Evolutionary conservation across 2,329 filamentous ascomycete species (phyloP), one percentile per base, ranked within the genome.

Genomic region (Penicillium janthinellum): DNA sequence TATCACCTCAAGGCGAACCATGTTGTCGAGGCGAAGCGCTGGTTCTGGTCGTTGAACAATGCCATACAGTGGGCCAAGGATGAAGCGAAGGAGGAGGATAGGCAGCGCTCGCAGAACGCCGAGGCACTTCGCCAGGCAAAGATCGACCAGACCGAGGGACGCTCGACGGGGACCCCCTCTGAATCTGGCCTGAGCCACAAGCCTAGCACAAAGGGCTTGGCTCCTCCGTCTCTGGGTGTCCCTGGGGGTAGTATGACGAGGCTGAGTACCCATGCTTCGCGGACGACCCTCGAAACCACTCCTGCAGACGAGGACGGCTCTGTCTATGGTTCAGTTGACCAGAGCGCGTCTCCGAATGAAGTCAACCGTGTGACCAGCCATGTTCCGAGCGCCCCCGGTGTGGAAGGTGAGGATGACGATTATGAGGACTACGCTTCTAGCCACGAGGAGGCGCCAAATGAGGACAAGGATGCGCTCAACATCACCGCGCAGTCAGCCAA

Each of bases 11-110:
- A 96, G 76, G 95, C 95, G 0, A 99, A 99, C 71, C 95, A 99
- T 77, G 90, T 97, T 72, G 94, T 98, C 31, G 95, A 99, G 76
- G 94, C 95, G 5, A 99, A 99, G 78, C 87, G 95, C 57, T 99
- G 95, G 95, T 99, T 96, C 77, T 99, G 95, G 95, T 91, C 95
- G 0, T 82, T 99, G 64, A 99, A 99, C 79, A 99, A 99, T 74
- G 94, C 95, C 5, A 99, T 99, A 52, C 95, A 98, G 74, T 98
- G 92, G 90, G 89, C 92, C 64, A 99, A 99, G 76, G 95, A 99
- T 71, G 95, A 98, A 78, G 93, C 92, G 7, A 93, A 90, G 67
- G 92, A 96, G 74, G 94, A 97, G 70, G 89, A 94, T 71, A 88
- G 84, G 66, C 88, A 92, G 61, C 88, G 88, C 37, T 87, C 87